Evolutionary conservation across 2,329 filamentous ascomycete species (phyloP).

Genomic region (Sclerotinia spermophila): DNA sequence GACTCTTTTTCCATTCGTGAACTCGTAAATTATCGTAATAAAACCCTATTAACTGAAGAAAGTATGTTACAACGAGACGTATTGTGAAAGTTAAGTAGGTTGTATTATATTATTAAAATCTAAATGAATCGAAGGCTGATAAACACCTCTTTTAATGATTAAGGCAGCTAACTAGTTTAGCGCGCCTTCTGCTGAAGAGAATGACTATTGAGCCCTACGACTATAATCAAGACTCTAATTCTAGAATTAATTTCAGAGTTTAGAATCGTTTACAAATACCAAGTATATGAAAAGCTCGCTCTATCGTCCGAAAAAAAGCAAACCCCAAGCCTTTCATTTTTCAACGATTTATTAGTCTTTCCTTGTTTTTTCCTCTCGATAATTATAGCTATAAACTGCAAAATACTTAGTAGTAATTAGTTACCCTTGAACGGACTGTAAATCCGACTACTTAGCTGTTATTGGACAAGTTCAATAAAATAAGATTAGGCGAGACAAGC

Average conservation of each 20-base stretch:
- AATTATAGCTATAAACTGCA: not conserved
- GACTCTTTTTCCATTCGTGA: not conserved
- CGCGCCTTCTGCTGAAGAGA: no score
- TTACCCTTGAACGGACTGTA: not conserved
- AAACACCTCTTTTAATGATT: no score
- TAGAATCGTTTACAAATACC: not conserved
- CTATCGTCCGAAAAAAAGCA: not conserved
- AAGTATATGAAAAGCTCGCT: not conserved
- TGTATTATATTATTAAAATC: no score
- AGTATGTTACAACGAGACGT: no score
- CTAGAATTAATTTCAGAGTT: not conserved
- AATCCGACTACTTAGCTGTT: not conserved
- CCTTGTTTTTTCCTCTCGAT: not conserved
- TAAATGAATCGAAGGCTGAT: no score
- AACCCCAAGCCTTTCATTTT: not conserved
- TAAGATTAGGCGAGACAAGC: not conserved
- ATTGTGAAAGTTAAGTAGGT: no score
- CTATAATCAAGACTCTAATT: not conserved
- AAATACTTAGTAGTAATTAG: not conserved
- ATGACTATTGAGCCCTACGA: not conserved
- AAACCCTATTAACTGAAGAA: no score
- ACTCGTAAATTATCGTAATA: not conserved
- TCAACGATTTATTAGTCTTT: not conserved
- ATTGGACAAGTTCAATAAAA: not conserved
- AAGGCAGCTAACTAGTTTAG: no score